phyloP scores from a whole-genome alignment of 2,329 filamentous ascomycete species.

The Helminthosporium solani region DNA sequence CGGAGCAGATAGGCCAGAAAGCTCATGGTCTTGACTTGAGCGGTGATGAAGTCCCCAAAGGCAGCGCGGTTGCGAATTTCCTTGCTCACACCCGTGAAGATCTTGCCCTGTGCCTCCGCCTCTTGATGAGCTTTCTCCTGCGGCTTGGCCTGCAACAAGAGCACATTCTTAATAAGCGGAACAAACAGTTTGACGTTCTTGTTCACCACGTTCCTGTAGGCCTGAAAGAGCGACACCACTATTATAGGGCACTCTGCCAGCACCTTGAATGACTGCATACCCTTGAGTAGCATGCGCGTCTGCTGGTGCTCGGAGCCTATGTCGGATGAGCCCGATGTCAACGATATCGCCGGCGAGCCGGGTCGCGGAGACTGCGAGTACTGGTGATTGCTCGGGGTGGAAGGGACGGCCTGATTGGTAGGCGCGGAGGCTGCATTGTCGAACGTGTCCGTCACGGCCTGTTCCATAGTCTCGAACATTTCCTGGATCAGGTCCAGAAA shows the following conservation, averaged over 20 bases:
- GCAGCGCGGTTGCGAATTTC: conserved; percentile 91
- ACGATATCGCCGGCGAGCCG: conserved; percentile 82
- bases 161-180: conserved; percentile 85
- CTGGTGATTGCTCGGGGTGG: conserved; percentile 61
- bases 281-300: conserved; percentile 77
- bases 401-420: conserved; percentile 58
- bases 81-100: conserved; percentile 90
- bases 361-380: conserved; percentile 87
- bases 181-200: conserved; percentile 91
- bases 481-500: conserved; percentile 93
- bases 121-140: conserved; percentile 90
- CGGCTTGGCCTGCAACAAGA: conserved; percentile 85
- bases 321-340: conserved; percentile 69
- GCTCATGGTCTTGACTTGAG: conserved; percentile 99
- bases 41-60: conserved; percentile 96
- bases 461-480: conserved; percentile 92
- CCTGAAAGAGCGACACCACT: conserved; percentile 96
- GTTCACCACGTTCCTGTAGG: conserved; percentile 75
- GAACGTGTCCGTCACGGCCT: conserved; percentile 91
- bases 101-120: conserved; percentile 72
- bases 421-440: conserved; percentile 67
- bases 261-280: conserved; percentile 99
- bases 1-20: conserved; percentile 91
- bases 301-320: conserved; percentile 81
- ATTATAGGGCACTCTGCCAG: conserved; percentile 98